Conservation (phyloP, 225 moss, liverwort and hornwort species). For the Marchantia polymorpha region DNA sequence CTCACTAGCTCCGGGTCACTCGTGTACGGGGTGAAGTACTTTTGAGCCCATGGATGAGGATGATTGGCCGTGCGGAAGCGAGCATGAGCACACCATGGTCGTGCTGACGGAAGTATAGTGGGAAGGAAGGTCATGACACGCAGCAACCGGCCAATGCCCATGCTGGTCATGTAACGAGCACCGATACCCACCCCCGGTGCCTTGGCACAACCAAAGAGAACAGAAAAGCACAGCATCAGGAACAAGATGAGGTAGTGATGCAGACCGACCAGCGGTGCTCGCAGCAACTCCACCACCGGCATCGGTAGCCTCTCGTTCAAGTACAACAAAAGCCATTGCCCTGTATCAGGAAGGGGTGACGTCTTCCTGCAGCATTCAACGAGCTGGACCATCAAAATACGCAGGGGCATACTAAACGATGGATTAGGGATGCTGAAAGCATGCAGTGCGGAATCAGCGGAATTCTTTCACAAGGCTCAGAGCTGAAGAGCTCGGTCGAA, state of each 20-base stretch:
- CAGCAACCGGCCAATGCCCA: conserved; percentile 82
- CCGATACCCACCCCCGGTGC: conserved; percentile 86
- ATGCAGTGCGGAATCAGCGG: not conserved
- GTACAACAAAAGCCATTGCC: conserved; percentile 70
- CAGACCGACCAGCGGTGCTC: conserved; percentile 83
- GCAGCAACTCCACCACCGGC: conserved; percentile 51
- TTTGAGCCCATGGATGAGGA: conserved; percentile 95
- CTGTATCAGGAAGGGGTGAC: conserved; percentile 77
- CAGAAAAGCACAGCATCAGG: conserved; percentile 79
- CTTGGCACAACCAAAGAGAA: conserved; percentile 80
- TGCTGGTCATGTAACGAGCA: conserved; percentile 90
- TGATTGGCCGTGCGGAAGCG: conserved; percentile 69
- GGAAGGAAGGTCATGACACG: conserved; percentile 84
- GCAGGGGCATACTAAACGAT: not conserved
- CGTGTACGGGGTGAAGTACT: conserved; percentile 73
- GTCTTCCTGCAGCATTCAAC: conserved; percentile 51
- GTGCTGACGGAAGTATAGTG: conserved; percentile 84
- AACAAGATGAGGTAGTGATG: conserved; percentile 93
- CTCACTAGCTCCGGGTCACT: conserved; percentile 67
- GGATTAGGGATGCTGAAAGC: not conserved
- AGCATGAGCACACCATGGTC: conserved; percentile 93
- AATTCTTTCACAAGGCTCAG: not conserved
- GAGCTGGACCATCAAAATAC: not conserved
- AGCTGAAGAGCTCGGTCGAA: not conserved
- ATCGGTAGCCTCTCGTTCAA: conserved; percentile 73